A percentile compares a stretch with the other conserved stretches of the same genome.
phyloP scores from a whole-genome alignment of 2,329 filamentous ascomycete genomes.

The Aureobasidium sp. region DNA sequence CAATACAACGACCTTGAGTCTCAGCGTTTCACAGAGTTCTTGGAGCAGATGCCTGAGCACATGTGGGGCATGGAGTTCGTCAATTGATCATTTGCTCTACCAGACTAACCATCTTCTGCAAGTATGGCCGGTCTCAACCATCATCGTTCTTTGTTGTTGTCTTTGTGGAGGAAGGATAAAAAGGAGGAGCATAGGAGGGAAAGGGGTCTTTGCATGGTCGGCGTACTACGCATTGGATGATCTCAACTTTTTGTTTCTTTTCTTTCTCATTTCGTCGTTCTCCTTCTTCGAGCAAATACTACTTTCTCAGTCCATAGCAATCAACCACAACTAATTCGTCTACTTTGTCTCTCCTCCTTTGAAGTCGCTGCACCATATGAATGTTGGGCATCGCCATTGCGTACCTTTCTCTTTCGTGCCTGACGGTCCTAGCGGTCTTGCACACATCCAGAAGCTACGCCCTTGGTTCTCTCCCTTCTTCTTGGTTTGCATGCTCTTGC shows the following conservation, averaged over 20 bases:
- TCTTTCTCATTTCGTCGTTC: neutral
- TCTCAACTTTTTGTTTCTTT: neutral
- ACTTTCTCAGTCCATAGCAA: constrained; percentile 2
- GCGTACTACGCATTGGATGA: constrained; percentile 1
- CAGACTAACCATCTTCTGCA: neutral
- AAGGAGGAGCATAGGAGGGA: neutral
- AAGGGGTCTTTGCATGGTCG: neutral
- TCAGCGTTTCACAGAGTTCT: constrained; percentile 10
- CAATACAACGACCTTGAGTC: constrained; percentile 9
- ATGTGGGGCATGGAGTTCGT: constrained; percentile 13
- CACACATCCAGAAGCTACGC: constrained; percentile 58
- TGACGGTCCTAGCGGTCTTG: constrained; percentile 71
- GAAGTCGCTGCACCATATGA: constrained; percentile 63
- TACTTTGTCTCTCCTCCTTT: constrained; percentile 27
- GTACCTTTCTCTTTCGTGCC: constrained; percentile 77
- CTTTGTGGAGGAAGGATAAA: neutral
- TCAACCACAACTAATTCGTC: neutral
- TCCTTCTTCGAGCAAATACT: neutral
- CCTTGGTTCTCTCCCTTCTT: constrained; percentile 78
- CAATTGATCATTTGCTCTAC: neutral
- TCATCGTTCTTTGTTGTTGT: neutral
- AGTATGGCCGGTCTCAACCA: neutral
- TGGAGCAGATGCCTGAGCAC: constrained; percentile 12
- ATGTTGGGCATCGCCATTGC: constrained; percentile 80
- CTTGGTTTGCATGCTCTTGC: constrained; percentile 74